Evolutionary conservation across 768 basidiomycete species (phyloP), one percentile per base, ranked within the genome.

Genomic region (Suillus lakei): DNA sequence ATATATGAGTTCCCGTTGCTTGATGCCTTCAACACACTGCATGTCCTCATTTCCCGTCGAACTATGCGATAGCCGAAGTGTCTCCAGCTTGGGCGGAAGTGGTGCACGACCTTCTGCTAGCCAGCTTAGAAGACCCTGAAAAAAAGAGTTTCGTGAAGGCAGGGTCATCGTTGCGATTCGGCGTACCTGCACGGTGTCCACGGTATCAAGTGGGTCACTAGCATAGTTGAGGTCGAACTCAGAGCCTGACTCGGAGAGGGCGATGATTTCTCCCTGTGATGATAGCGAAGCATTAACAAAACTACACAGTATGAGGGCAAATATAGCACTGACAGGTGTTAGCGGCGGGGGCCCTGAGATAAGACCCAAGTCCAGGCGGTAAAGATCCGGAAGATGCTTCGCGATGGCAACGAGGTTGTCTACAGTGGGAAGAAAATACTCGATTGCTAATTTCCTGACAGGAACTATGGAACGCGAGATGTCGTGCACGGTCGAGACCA

Each of bases 21-120:
- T 6, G 18, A 41, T 12, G 8, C 28, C 9, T 41, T 59, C 26
- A 3, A 41, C 1, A 18, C 26, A 18, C 38, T 21, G 58, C 26
- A 26, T 23, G 8, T 39, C 26, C 15, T 58, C 56, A 10, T 38
- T 18, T 28, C 15, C 39, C 18, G 16, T 21, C 7, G 39, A 36
- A 41, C 39, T 59, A 41, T 59, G 28, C 10, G 58, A 59, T 21
- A 59, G 18, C 18, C 58, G 39, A 59, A 59, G 39, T 41, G 58
- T 41, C 18, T 30, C 23, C 18, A 59, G 12, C 39, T 59, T 41
- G 26, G 39, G 58, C 18, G 58, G 58, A 41, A 59, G 58, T 41
- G 39, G 16, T 10, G 39, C 58, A 59, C 18, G 58, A 28, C 58
- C 58, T 6, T 39, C 39, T 13, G 39, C 39, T 3, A 59, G 18